Conservation (phyloP, 2,329 filamentous ascomycete genomes). For the Trichophyton equinum region DNA sequence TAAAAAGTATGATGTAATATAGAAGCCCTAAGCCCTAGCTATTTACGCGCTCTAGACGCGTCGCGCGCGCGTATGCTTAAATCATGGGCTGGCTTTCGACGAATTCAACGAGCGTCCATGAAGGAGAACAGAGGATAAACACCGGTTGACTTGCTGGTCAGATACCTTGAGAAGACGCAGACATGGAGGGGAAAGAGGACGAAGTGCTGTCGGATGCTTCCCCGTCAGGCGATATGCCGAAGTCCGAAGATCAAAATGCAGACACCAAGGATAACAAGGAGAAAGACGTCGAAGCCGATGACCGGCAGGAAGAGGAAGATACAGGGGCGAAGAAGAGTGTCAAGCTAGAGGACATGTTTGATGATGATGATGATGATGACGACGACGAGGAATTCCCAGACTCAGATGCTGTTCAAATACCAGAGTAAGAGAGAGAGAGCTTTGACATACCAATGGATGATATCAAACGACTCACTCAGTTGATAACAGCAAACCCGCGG, state of each 20-base stretch:
- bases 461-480: neutral
- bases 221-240: slow-evolving; percentile 4
- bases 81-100: neutral
- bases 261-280: neutral
- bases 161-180: neutral
- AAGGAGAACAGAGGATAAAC: neutral
- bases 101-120: too few species aligned
- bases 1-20: neutral
- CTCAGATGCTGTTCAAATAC: slow-evolving; percentile 35
- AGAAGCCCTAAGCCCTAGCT: neutral
- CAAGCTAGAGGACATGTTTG: slow-evolving; percentile 48
- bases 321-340: neutral
- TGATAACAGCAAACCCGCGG: slow-evolving; percentile 18
- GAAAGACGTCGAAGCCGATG: neutral
- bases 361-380: slow-evolving; percentile 44
- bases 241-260: neutral
- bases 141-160: neutral
- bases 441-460: neutral
- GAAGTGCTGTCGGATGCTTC: slow-evolving; percentile 10
- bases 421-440: neutral
- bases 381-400: slow-evolving; percentile 43
- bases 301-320: neutral
- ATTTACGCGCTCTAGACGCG: neutral
- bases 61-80: neutral
- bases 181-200: slow-evolving; percentile 8